A percentile compares a stretch with the other conserved stretches of the same genome.
Conservation (phyloP, 306 rosid genomes). For the Dryas octopetala region DNA sequence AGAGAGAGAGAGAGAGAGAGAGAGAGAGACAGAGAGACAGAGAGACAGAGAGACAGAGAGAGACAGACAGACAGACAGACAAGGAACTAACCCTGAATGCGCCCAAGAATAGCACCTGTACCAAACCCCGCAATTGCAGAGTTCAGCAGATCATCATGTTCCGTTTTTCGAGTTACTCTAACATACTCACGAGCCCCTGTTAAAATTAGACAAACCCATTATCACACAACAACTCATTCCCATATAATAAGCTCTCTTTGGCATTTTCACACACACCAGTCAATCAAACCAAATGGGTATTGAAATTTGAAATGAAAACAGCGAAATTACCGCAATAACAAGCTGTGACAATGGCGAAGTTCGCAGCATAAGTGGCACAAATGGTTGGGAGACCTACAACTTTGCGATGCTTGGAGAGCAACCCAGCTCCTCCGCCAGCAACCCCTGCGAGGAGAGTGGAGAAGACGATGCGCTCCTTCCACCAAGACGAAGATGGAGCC, state of each 20-base stretch:
- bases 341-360: conserved; percentile 66
- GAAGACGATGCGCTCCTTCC: conserved; percentile 63
- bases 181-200: conserved; percentile 84
- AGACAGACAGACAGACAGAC: not conserved
- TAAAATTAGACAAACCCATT: conserved; percentile 8
- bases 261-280: not conserved
- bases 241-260: not conserved
- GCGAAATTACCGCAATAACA: conserved; percentile 73
- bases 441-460: conserved; percentile 83
- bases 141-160: conserved; percentile 67
- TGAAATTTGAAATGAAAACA: not conserved
- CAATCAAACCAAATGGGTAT: not conserved
- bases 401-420: conserved; percentile 72
- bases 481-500: conserved; percentile 46
- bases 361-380: conserved; percentile 70
- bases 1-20: not conserved
- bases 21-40: not conserved
- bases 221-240: not conserved
- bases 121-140: conserved; percentile 83
- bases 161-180: conserved; percentile 61
- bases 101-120: conserved; percentile 88
- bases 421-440: conserved; percentile 82
- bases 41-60: not conserved
- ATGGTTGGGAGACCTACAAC: conserved; percentile 59
- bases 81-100: conserved; percentile 69